Evolutionary conservation across 2,329 filamentous ascomycete species (phyloP).

Genomic region (Aspergillus oerlinghausenensis): DNA sequence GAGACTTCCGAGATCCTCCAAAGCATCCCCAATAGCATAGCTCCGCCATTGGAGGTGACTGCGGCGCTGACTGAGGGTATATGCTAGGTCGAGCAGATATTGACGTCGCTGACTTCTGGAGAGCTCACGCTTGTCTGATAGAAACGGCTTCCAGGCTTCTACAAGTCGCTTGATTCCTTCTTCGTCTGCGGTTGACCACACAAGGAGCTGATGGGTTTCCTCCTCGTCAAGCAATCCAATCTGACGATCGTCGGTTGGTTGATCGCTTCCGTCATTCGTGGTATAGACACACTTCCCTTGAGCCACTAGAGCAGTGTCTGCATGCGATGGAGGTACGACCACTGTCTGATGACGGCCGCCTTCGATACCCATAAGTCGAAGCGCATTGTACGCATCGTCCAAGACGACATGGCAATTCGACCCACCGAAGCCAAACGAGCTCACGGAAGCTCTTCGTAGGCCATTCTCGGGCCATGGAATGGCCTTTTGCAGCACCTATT

Average conservation of each 20-base stretch:
- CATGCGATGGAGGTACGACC: not conserved
- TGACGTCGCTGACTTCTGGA: not conserved
- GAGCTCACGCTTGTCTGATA: not conserved
- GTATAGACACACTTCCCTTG: not conserved
- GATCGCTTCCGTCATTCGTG: not conserved
- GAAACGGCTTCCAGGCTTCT: not conserved
- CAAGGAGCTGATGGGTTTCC: not conserved
- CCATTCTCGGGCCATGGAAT: slow-evolving; percentile 16
- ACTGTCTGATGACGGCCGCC: not conserved
- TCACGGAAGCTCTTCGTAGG: slow-evolving; percentile 18
- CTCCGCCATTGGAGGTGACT: not conserved
- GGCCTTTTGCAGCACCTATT: slow-evolving; percentile 6
- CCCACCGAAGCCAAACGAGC: slow-evolving; percentile 24
- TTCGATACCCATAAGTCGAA: not conserved
- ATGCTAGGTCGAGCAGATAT: not conserved
- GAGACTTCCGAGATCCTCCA: not conserved
- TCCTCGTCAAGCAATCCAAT: not conserved
- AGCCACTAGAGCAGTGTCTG: not conserved
- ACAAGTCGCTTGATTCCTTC: slow-evolving; percentile 6
- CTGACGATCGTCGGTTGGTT: not conserved
- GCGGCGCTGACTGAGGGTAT: slow-evolving; percentile 4
- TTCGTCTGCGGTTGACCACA: slow-evolving; percentile 10
- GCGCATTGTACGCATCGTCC: slow-evolving; percentile 15
- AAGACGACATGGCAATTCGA: slow-evolving; percentile 24
- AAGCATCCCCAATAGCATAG: not conserved